Conservation (phyloP, 1,284 basidiomycete species). For the Exobasidium rhododendri region DNA sequence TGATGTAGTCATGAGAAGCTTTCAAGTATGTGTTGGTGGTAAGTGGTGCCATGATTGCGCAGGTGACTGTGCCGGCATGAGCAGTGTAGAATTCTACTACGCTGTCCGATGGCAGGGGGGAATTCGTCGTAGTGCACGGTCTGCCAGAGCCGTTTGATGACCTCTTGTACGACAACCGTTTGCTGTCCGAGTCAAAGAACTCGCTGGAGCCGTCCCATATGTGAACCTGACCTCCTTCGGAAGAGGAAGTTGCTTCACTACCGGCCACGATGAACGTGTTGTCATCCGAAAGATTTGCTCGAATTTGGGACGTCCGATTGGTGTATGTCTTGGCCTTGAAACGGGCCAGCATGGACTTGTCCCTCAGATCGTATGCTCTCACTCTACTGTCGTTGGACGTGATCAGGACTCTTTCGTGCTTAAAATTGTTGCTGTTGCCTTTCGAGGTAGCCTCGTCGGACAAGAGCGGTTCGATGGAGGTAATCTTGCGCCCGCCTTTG, state of each 20-base stretch:
- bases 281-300: conserved; percentile 50
- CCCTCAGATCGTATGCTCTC: conserved; percentile 50
- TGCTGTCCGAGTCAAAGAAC: background rate
- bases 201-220: conserved; percentile 36
- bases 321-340: conserved; percentile 34
- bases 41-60: conserved; percentile 35
- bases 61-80: conserved; percentile 27
- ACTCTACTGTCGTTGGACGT: conserved; percentile 56
- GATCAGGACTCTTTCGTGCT: conserved; percentile 49
- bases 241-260: conserved; percentile 45
- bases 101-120: conserved; percentile 7
- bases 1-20: conserved; percentile 27
- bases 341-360: conserved; percentile 35
- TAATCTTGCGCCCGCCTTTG: conserved; percentile 54
- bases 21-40: conserved; percentile 23
- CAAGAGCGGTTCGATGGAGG: conserved; percentile 46
- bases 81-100: conserved; percentile 28
- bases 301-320: conserved; percentile 50
- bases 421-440: background rate
- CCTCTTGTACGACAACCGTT: background rate
- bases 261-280: conserved; percentile 52
- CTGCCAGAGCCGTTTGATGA: background rate
- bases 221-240: conserved; percentile 24
- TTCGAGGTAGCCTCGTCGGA: conserved; percentile 19
- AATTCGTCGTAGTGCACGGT: background rate